These are phyloP conservation scores for Clarireedia paspali DNA, from an alignment of 2,329 filamentous ascomycete species.

Conservation along the genomic window DNA sequence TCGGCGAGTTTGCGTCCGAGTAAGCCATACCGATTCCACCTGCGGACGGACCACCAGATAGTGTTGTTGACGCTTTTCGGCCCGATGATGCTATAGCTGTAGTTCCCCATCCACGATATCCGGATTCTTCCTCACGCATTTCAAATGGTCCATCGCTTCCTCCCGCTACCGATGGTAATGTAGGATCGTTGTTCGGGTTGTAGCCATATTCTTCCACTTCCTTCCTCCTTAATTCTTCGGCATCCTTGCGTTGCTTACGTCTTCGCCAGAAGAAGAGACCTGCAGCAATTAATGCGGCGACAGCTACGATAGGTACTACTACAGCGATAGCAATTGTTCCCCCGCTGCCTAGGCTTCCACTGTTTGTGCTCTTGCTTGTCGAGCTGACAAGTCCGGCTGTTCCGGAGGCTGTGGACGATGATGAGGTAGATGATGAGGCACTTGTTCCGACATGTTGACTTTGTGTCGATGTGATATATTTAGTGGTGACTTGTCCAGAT, in stretches of 20 bases:
- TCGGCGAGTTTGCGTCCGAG: constrained; percentile 68
- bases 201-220: constrained; percentile 97
- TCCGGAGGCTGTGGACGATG: constrained; percentile 20
- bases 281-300: constrained; percentile 69
- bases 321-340: constrained; percentile 87
- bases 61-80: constrained; percentile 80
- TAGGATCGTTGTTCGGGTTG: constrained; percentile 94
- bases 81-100: constrained; percentile 60
- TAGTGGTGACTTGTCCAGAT: constrained; percentile 10
- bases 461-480: constrained; percentile 14
- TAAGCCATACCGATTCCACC: constrained; percentile 54
- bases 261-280: constrained; percentile 82
- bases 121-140: constrained; percentile 69
- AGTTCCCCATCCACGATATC: constrained; percentile 93
- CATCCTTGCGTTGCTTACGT: constrained; percentile 76
- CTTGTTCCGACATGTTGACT: constrained; percentile 1
- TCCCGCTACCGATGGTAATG: constrained; percentile 50
- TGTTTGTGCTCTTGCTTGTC: neutral
- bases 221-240: constrained; percentile 83
- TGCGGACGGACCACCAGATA: constrained; percentile 60
- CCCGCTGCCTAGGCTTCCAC: constrained; percentile 33
- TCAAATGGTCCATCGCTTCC: constrained; percentile 52
- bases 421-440: constrained; percentile 12
- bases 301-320: constrained; percentile 83
- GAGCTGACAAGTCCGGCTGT: constrained; percentile 14